Evolutionary conservation across 768 basidiomycete species (phyloP).

Genomic region (Panellus pusillus): DNA sequence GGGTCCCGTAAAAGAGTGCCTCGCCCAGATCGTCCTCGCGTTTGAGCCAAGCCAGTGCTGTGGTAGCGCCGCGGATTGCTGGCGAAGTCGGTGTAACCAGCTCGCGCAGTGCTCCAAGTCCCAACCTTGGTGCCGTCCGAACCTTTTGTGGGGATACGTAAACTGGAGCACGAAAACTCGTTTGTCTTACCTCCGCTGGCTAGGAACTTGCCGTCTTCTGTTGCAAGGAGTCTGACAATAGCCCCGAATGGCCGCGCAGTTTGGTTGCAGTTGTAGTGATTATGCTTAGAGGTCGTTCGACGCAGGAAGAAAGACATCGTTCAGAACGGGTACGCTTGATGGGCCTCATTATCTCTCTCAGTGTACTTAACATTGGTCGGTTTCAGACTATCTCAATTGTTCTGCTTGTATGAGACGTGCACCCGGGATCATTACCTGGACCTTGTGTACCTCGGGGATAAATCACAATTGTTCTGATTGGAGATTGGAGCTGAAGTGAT

Average conservation of each 20-base stretch:
- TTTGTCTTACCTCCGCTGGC: constrained; percentile 19
- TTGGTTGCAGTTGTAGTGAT: constrained; percentile 5
- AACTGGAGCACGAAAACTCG: too few species aligned
- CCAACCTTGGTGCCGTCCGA: constrained; percentile 17
- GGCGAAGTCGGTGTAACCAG: constrained; percentile 6
- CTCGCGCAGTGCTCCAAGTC: constrained; percentile 9
- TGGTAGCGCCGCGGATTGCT: constrained; percentile 15
- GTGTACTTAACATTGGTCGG: constrained; percentile 3
- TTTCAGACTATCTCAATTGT: not conserved
- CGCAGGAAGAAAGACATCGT: constrained; percentile 9
- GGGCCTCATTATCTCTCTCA: too few species aligned
- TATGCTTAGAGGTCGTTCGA: constrained; percentile 3
- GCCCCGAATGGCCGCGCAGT: constrained; percentile 19
- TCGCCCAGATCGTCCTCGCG: constrained; percentile 18
- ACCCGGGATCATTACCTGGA: too few species aligned
- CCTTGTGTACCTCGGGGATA: constrained; percentile 4
- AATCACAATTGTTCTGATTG: constrained; percentile 3
- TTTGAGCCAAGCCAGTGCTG: constrained; percentile 20
- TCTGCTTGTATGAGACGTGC: too few species aligned
- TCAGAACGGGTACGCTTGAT: not conserved
- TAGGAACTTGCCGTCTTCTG: constrained; percentile 15
- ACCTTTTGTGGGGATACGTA: not conserved
- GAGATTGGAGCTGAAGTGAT: too few species aligned
- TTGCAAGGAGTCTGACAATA: constrained; percentile 8
- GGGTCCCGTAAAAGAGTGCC: constrained; percentile 19